These are phyloP conservation scores for Trichocomaceae sp. DNA, from an alignment of 2,329 filamentous ascomycete species.

Conservation along the genomic window DNA sequence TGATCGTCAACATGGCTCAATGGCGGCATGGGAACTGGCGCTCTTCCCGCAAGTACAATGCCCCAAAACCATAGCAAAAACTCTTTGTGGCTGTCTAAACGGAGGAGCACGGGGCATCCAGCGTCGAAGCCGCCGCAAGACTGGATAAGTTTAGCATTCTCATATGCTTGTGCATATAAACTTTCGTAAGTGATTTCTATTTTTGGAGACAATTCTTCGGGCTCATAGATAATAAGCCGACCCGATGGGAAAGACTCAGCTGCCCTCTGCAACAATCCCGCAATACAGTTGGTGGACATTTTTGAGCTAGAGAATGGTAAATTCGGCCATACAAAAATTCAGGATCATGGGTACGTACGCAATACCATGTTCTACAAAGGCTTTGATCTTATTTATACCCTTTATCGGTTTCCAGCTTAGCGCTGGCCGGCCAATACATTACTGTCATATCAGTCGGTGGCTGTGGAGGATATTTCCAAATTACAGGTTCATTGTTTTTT, in stretches of 20 bases:
- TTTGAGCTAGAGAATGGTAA: not conserved
- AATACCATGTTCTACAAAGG: no score
- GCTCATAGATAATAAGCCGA: not conserved
- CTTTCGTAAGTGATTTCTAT: not conserved
- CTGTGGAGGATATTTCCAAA: no score
- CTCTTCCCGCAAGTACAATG: slow-evolving; percentile 23
- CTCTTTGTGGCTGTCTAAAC: slow-evolving; percentile 29
- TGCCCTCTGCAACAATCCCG: not conserved
- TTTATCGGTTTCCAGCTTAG: no score
- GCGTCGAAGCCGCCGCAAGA: not conserved
- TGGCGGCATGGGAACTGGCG: slow-evolving; percentile 29
- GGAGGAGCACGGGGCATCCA: slow-evolving; percentile 7
- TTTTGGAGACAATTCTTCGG: not conserved
- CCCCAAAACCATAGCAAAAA: slow-evolving; percentile 35
- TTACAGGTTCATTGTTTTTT: no score
- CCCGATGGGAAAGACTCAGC: not conserved
- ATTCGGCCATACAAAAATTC: not conserved
- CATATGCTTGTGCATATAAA: not conserved
- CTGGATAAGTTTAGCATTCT: not conserved
- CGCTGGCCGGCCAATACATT: no score
- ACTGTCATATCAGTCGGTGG: no score
- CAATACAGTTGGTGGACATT: not conserved
- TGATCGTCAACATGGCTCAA: slow-evolving; percentile 23
- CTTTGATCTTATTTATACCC: no score
- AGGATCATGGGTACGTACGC: no score